Percentiles rank a stretch among this genome's conserved stretches.
phyloP scores from a whole-genome alignment of 1,284 basidiomycete genomes.

The Trichosporon sp. region DNA sequence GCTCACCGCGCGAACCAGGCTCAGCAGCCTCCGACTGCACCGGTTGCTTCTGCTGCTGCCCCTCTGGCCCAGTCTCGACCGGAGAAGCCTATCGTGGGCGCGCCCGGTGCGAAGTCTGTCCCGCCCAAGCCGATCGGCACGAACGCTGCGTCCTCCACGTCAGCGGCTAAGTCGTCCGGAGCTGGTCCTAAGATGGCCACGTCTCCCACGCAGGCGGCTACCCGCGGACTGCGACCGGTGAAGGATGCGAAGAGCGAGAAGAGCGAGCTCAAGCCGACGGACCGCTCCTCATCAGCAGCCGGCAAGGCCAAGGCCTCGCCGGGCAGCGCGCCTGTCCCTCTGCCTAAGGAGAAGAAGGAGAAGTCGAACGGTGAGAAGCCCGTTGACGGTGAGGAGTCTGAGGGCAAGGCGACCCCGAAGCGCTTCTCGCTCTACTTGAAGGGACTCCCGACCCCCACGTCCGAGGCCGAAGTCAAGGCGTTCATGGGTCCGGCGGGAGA shows the following conservation, averaged over 20 bases:
- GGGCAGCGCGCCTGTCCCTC: conserved; percentile 8
- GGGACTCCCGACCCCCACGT: conserved; percentile 62
- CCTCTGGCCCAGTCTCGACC: conserved; percentile 38
- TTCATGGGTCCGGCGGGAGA: conserved; percentile 63
- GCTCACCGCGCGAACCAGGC: conserved; percentile 59
- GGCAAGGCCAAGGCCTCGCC: conserved; percentile 27
- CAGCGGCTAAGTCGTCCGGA: background rate
- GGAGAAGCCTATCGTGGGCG: conserved; percentile 41
- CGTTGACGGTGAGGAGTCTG: conserved; percentile 54
- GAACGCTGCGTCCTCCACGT: conserved; percentile 5
- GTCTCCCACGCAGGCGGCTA: conserved; percentile 3
- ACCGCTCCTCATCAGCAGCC: conserved; percentile 14
- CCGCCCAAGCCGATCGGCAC: conserved; percentile 25
- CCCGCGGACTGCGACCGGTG: background rate
- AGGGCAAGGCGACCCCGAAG: conserved; percentile 66
- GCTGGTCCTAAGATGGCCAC: background rate
- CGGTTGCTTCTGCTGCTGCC: conserved; percentile 55
- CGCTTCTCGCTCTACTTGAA: conserved; percentile 85
- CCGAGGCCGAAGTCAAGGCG: conserved; percentile 70
- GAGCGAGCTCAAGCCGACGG: conserved; percentile 11
- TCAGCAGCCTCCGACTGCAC: conserved; percentile 52
- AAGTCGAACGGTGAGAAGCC: conserved; percentile 32
- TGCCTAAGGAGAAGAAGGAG: conserved; percentile 53
- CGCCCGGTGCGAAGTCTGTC: conserved; percentile 25
- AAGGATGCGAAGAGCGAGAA: conserved; percentile 28